phyloP scores from a whole-genome alignment of 1,284 basidiomycete species.

The Tilletiopsis washingtonensis region DNA sequence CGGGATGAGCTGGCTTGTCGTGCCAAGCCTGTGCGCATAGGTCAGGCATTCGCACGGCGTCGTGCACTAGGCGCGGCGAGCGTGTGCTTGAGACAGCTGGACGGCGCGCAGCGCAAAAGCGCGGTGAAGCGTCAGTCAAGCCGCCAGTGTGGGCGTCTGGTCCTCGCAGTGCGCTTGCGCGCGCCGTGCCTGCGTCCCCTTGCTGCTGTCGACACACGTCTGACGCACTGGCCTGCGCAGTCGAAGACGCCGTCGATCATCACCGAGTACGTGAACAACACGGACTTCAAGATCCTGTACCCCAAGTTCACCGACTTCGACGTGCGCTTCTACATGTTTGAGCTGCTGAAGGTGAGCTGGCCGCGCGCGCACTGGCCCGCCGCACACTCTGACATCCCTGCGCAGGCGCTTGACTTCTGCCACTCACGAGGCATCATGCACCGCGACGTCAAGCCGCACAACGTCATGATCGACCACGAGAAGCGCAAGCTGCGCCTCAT shows the following conservation, averaged over 20 bases:
- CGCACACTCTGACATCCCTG: no score
- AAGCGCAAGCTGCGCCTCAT: slow-evolving; percentile 88
- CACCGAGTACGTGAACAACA: slow-evolving; percentile 97
- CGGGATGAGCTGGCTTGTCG: no score
- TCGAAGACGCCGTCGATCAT: slow-evolving; percentile 95
- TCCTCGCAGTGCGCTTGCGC: no score
- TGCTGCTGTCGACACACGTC: no score
- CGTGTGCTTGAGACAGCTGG: no score
- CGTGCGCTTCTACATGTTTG: slow-evolving; percentile 92
- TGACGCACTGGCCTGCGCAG: slow-evolving; percentile 52
- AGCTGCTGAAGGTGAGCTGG: slow-evolving; percentile 74
- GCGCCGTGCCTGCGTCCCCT: no score
- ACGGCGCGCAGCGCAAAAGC: no score
- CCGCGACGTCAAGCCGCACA: slow-evolving; percentile 96
- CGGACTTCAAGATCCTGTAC: slow-evolving; percentile 96
- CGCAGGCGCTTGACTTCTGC: slow-evolving; percentile 86
- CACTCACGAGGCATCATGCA: slow-evolving; percentile 99
- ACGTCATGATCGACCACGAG: slow-evolving; percentile 99
- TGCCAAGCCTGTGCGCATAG: no score
- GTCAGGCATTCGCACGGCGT: no score
- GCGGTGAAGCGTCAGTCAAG: no score
- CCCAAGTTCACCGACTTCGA: slow-evolving; percentile 90
- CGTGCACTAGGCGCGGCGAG: no score
- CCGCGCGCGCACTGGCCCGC: not conserved
- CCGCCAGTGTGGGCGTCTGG: no score